Conservation (phyloP, 768 basidiomycete species). For the Agaricus subrufescens region DNA sequence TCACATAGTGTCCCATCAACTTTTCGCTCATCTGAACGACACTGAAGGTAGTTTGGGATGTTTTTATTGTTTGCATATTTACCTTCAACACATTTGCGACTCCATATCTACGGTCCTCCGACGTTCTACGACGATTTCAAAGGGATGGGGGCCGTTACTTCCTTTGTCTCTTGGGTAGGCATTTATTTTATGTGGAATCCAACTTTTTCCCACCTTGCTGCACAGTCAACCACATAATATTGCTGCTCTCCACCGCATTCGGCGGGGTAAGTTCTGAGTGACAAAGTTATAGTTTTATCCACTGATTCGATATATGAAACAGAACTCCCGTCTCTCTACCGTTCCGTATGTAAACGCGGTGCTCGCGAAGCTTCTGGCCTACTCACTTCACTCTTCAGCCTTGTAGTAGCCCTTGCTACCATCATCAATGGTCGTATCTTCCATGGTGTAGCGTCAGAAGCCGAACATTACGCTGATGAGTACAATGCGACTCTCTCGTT, state of each 20-base stretch:
- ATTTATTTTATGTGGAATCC: not conserved
- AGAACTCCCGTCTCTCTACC: not conserved
- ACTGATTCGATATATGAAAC: not conserved
- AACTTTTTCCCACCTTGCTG: not conserved
- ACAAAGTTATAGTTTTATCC: not conserved
- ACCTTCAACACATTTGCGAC: not conserved
- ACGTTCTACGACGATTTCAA: not conserved
- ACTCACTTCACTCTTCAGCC: not conserved
- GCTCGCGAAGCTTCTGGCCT: too few species aligned
- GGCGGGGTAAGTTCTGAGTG: not conserved
- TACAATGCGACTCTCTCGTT: too few species aligned
- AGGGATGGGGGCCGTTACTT: not conserved
- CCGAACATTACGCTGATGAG: not conserved
- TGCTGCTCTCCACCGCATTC: not conserved
- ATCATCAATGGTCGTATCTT: constrained; percentile 1
- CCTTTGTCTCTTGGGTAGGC: not conserved
- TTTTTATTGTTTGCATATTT: not conserved
- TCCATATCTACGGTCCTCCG: not conserved
- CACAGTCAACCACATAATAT: not conserved
- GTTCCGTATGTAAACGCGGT: not conserved
- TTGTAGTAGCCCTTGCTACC: not conserved
- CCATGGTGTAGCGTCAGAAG: not conserved
- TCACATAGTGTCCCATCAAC: not conserved
- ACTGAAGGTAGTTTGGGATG: not conserved
- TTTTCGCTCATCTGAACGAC: not conserved